These are phyloP conservation scores for Streptanthus diversifolius DNA, from an alignment of 345 rosid genomes.

Conservation along the genomic window DNA sequence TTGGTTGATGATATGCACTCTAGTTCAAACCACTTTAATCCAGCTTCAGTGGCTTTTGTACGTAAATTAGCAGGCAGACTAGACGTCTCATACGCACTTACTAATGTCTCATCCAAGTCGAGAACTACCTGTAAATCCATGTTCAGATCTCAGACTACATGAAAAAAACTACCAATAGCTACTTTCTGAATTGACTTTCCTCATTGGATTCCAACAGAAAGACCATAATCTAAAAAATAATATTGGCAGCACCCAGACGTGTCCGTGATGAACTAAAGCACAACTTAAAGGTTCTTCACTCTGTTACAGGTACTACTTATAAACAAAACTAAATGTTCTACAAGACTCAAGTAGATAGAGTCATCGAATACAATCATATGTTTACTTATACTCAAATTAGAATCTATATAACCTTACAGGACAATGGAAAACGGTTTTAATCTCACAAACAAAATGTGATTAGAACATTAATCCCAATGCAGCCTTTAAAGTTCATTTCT, in stretches of 20 bases:
- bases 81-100: constrained; percentile 28
- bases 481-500: neutral
- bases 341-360: neutral
- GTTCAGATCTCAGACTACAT: neutral
- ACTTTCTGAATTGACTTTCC: neutral
- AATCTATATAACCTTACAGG: neutral
- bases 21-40: constrained; percentile 80
- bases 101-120: constrained; percentile 80
- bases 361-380: neutral
- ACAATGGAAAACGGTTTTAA: neutral
- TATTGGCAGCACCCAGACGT: neutral
- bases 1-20: constrained; percentile 78
- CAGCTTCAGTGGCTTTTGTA: constrained; percentile 58
- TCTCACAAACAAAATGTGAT: neutral
- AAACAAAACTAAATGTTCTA: neutral
- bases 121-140: constrained; percentile 67
- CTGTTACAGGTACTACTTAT: neutral
- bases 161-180: neutral
- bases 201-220: neutral
- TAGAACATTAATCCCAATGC: too few species aligned
- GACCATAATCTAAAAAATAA: neutral
- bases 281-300: neutral
- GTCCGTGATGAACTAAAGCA: neutral
- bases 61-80: constrained; percentile 57
- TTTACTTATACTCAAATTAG: neutral